Base-by-base conservation (phyloP, 2,329 filamentous ascomycete species). In the Penicillium sp. region DNA sequence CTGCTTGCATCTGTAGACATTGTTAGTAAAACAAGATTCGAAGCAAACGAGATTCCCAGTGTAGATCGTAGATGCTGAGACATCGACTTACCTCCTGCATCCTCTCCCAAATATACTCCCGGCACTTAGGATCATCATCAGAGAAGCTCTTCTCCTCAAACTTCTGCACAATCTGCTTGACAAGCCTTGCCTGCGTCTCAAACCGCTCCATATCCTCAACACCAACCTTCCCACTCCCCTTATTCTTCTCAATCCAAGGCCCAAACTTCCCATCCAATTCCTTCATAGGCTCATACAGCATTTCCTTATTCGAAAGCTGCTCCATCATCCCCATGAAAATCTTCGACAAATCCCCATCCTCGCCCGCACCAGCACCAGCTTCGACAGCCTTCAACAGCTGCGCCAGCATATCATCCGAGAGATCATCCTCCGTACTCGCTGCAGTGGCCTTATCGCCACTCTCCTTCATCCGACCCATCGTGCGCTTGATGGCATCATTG, bases 321-420 rank as follows among this genome's bases (percentile, higher is more conserved):
- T 97, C 89, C 92, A 99, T 97, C 89, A 97, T 95, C 46, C 88
- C 88, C 79, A 95, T 83, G 52, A 99, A 81, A 83, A 97, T 89
- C 74, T 95, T 92, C 49, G 89, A 90, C 63, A 97, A 88, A 60
- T 95, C 90, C 61, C 93, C 90, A 49, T 96, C 89, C 52, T 75
- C 73, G 9, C 81, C 84, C 0, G 70, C 77, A 5, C 72, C 75
- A 0, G 76, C 79, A 7, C 82, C 78, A 18, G 80, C 79, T 63
- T 89, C 87, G 74, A 96, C 85, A 54, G 93, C 88, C 70, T 93
- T 93, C 64, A 99, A 79, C 77, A 99, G 84, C 68, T 96, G 88
- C n/a, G 88, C 84, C 36, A 99, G 77, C 64, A 97, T 83, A 67
- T 96, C 91, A 56, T 95, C 84, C 5, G 79, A 77, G 5, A 84